Percentiles rank a stretch among this genome's conserved stretches.
Evolutionary conservation across 75 land plant genomes (phyloP).

Genomic region (Cryptomeria japonica): DNA sequence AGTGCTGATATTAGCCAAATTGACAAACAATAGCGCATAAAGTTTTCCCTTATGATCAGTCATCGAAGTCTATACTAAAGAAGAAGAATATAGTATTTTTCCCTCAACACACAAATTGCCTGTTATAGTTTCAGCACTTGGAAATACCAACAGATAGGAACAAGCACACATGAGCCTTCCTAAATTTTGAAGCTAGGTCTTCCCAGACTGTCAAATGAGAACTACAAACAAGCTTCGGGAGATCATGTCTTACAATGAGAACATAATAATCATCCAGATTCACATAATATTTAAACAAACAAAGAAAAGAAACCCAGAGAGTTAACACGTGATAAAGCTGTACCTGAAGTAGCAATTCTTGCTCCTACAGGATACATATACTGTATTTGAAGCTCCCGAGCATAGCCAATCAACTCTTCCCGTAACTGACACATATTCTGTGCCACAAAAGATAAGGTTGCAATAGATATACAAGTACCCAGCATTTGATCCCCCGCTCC

Average conservation of each 20-base stretch:
- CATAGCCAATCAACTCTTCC: constrained; percentile 81
- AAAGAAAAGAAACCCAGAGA: not conserved
- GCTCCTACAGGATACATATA: constrained; percentile 93
- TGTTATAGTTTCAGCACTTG: not conserved
- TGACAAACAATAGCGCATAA: not conserved
- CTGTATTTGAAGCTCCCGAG: constrained; percentile 85
- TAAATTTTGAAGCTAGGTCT: not conserved
- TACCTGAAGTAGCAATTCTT: constrained; percentile 95
- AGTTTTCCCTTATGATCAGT: not conserved
- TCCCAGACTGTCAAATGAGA: not conserved
- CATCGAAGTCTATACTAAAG: not conserved
- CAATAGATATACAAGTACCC: constrained; percentile 60
- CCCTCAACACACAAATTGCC: not conserved
- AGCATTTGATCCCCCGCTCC: constrained; percentile 40
- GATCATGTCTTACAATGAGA: not conserved
- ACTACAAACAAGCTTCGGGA: not conserved
- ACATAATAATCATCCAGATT: not conserved
- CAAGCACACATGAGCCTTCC: not conserved
- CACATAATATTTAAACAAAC: not conserved
- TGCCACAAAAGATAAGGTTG: constrained; percentile 53
- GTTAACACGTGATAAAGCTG: not conserved
- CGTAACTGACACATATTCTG: constrained; percentile 79
- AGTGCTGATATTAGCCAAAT: too few relatives aligned
- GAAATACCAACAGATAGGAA: not conserved
- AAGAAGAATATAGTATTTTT: not conserved